phyloP scores from a whole-genome alignment of 495 filamentous ascomycete genomes.

The Paragyromitra xinjiangensis region DNA sequence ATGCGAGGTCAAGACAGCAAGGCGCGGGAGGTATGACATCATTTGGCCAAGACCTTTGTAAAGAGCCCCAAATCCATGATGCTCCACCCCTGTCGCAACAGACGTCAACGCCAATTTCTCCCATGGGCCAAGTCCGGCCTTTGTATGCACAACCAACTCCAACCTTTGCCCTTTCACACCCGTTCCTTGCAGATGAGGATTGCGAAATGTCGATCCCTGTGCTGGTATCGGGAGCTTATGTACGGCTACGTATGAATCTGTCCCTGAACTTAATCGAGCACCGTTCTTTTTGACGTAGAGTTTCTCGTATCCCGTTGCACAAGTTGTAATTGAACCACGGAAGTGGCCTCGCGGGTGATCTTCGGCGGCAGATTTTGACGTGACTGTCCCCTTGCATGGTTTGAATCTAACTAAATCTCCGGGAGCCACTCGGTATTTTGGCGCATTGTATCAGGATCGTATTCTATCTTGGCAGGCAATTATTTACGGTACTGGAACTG shows the following conservation, averaged over 20 bases:
- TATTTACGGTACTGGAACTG: not conserved
- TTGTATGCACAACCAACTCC: conserved; percentile 37
- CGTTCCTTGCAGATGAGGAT: conserved; percentile 40
- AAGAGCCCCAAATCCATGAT: conserved; percentile 20
- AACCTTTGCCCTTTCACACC: conserved; percentile 16
- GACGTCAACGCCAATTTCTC: conserved; percentile 29
- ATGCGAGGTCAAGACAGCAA: not conserved
- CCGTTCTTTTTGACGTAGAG: too few species aligned
- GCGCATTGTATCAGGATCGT: not conserved
- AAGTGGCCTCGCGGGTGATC: conserved; percentile 7
- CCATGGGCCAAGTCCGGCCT: conserved; percentile 6
- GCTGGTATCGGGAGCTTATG: not conserved
- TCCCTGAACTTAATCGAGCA: not conserved
- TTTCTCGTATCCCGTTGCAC: not conserved
- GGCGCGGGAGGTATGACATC: conserved; percentile 40
- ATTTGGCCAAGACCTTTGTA: conserved; percentile 28
- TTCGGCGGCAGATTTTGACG: not conserved
- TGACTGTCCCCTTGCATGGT: not conserved
- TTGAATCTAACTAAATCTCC: not conserved
- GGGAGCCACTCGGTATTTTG: not conserved
- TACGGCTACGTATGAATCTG: conserved; percentile 16
- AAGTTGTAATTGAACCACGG: conserved; percentile 6
- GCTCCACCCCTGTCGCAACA: conserved; percentile 22
- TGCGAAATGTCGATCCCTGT: conserved; percentile 3
- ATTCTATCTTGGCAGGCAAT: not conserved